Conservation (phyloP, 2,329 filamentous ascomycete genomes). For the Ramularia collo-cygni region DNA sequence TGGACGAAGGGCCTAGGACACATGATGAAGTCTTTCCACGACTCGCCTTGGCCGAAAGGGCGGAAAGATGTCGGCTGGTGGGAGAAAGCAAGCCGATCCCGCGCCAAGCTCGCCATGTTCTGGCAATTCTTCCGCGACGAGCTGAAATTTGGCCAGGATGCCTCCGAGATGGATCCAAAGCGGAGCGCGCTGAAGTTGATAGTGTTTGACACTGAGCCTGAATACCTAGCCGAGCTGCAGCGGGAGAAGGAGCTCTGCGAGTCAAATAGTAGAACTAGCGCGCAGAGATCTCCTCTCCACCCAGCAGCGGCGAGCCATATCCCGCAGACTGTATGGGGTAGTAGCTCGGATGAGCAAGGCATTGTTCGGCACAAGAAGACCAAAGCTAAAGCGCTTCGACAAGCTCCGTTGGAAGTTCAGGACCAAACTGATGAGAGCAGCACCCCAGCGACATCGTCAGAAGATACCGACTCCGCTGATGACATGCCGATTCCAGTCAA, state of each 20-base stretch:
- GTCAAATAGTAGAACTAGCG: not conserved
- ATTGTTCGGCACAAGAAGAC: slow-evolving; percentile 2
- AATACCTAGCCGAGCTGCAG: not conserved
- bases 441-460: no score
- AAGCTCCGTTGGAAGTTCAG: not conserved
- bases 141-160: not conserved
- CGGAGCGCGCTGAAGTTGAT: not conserved
- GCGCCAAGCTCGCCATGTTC: not conserved
- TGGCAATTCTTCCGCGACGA: not conserved
- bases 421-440: not conserved
- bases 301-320: not conserved
- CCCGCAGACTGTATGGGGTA: no score
- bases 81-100: not conserved
- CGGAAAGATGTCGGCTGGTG: not conserved
- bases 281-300: not conserved
- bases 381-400: not conserved
- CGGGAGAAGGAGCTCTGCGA: not conserved
- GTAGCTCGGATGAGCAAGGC: not conserved
- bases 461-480: not conserved
- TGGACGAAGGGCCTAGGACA: not conserved
- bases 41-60: slow-evolving; percentile 2
- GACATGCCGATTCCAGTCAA: not conserved
- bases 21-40: not conserved
- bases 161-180: no score
- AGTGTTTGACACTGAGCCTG: not conserved